Conservation (phyloP, 106 monocot genomes). For the Alisma plantagoaquatica region DNA sequence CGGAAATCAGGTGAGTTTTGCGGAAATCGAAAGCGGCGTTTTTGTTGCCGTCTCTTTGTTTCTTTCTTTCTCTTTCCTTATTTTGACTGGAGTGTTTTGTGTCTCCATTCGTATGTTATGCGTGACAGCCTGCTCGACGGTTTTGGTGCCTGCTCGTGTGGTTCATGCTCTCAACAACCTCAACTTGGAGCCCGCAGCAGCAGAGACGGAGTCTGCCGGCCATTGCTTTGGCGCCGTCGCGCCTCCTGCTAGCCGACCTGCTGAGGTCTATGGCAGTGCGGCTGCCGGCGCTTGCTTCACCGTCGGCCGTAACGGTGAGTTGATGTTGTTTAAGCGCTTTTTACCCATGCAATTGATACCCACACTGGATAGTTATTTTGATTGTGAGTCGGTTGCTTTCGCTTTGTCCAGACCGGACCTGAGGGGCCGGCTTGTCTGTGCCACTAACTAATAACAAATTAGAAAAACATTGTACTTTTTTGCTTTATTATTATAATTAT, state of each 20-base stretch:
- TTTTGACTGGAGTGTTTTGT: neutral
- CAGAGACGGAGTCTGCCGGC: too few species aligned
- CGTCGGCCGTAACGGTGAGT: neutral
- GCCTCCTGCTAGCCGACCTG: slow-evolving; percentile 6
- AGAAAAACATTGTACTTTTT: too few species aligned
- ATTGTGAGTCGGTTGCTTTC: too few species aligned
- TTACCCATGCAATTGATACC: neutral
- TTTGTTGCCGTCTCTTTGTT: neutral
- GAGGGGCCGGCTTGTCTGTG: too few species aligned
- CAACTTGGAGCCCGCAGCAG: slow-evolving; percentile 30
- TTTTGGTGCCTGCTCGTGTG: slow-evolving; percentile 52
- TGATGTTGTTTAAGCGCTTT: too few species aligned
- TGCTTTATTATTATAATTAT: too few species aligned
- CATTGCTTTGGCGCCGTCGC: slow-evolving; percentile 24
- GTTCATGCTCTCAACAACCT: slow-evolving; percentile 58
- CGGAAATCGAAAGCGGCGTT: too few species aligned
- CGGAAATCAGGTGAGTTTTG: slow-evolving; percentile 47
- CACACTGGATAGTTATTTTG: neutral
- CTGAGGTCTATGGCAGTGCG: slow-evolving; percentile 17
- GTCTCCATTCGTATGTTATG: neutral
- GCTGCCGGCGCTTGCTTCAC: slow-evolving; percentile 8
- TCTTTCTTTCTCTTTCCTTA: neutral
- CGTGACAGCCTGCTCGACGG: slow-evolving; percentile 57
- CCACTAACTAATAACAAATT: too few species aligned
- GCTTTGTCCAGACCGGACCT: too few species aligned